Conservation (phyloP, 2,329 filamentous ascomycete genomes). For the Torrubiella hemipterigena region DNA sequence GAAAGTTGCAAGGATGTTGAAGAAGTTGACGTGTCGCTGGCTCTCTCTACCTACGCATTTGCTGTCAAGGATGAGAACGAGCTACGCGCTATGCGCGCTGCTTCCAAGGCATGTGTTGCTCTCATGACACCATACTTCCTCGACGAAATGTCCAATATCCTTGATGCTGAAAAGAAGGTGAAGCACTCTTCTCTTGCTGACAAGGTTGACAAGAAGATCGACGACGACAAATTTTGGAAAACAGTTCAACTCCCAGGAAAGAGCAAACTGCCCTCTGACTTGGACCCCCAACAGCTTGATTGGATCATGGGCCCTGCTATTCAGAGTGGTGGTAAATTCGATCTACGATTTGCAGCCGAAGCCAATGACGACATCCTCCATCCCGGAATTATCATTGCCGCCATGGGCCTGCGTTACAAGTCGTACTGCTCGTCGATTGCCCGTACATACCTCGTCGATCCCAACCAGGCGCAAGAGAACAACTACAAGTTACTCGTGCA, state of each 20-base stretch:
- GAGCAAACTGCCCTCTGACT: conserved; percentile 71
- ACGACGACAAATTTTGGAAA: conserved; percentile 90
- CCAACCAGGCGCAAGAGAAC: conserved; percentile 88
- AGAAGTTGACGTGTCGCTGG: conserved; percentile 73
- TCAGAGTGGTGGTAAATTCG: conserved; percentile 92
- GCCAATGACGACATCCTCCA: conserved; percentile 75
- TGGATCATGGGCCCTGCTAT: conserved; percentile 87
- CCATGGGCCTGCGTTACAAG: conserved; percentile 86
- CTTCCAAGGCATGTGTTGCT: conserved; percentile 85
- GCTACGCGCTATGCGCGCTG: conserved; percentile 84
- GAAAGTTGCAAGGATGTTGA: conserved; percentile 76
- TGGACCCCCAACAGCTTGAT: conserved; percentile 80
- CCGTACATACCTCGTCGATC: conserved; percentile 91
- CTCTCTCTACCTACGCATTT: conserved; percentile 73
- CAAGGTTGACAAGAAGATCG: conserved; percentile 82
- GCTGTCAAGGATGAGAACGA: conserved; percentile 93
- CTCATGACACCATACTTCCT: conserved; percentile 95
- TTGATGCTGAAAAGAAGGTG: conserved; percentile 95
- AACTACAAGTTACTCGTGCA: conserved; percentile 83
- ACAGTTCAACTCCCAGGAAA: conserved; percentile 57
- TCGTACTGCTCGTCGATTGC: conserved; percentile 90
- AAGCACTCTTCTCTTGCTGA: conserved; percentile 78
- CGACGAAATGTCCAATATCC: conserved; percentile 92
- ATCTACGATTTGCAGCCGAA: conserved; percentile 68
- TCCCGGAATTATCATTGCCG: conserved; percentile 85